Evolutionary conservation across 1,139 yeast species (phyloP).

Genomic region (Hyphopichia khmerensis): DNA sequence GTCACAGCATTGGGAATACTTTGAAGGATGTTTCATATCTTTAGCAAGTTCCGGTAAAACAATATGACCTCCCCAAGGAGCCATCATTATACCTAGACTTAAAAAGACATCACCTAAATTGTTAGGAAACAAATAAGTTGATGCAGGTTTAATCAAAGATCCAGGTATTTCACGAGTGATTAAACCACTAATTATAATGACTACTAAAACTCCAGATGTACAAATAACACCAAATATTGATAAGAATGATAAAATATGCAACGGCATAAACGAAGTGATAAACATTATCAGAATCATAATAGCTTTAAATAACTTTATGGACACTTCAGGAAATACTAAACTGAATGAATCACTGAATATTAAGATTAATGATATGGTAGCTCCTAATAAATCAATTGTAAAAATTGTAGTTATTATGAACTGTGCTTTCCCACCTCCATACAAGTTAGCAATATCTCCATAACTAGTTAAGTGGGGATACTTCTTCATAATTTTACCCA

Average conservation of each 20-base stretch:
- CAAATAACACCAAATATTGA: conserved; percentile 74
- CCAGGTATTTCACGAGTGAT: conserved; percentile 59
- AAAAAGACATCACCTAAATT: conserved; percentile 50
- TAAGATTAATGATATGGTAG: conserved; percentile 72
- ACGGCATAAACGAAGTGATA: conserved; percentile 69
- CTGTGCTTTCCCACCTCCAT: conserved; percentile 47
- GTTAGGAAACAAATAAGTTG: conserved; percentile 51
- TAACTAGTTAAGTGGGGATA: conserved; percentile 35
- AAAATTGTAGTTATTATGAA: conserved; percentile 68
- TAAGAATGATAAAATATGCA: conserved; percentile 67
- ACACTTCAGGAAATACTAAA: conserved; percentile 57
- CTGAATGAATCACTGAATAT: conserved; percentile 82
- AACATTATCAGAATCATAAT: conserved; percentile 49
- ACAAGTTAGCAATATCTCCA: conserved; percentile 46
- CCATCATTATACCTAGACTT: conserved; percentile 74
- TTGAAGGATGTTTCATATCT: conserved; percentile 78
- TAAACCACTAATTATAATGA: conserved; percentile 65
- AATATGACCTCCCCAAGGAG: conserved; percentile 92
- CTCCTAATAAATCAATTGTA: conserved; percentile 74
- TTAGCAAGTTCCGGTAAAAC: conserved; percentile 77
- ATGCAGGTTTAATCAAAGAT: conserved; percentile 57
- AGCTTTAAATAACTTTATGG: conserved; percentile 50
- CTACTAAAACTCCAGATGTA: conserved; percentile 60
- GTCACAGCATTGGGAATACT: conserved; percentile 26
- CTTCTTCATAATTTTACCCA: conserved; percentile 32